phyloP scores from a whole-genome alignment of 2,329 filamentous ascomycete genomes.

The Penicillium sp. region DNA sequence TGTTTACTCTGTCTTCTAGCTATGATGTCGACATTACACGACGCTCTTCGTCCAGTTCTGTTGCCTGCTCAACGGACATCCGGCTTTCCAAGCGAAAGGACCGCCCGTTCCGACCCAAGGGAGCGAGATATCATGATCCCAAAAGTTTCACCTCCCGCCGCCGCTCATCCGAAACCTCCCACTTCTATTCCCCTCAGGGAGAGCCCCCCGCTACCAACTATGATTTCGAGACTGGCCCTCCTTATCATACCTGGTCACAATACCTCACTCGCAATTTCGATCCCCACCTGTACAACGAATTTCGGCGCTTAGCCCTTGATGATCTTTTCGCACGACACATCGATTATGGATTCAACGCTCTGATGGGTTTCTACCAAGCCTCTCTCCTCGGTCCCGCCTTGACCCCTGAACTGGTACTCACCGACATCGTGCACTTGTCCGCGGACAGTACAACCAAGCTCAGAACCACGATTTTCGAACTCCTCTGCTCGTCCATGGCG shows the following conservation, averaged over 20 bases:
- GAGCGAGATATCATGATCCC: not conserved
- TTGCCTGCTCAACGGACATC: not conserved
- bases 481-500: conserved; percentile 6
- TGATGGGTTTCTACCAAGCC: conserved; percentile 67
- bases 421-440: conserved; percentile 58
- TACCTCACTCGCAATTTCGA: conserved; percentile 75
- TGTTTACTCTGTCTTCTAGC: conserved; percentile 1
- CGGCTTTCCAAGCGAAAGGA: not conserved
- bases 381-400: conserved; percentile 54
- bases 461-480: not conserved
- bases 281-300: conserved; percentile 72
- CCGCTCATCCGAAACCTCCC: conserved; percentile 53
- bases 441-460: conserved; percentile 13
- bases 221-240: conserved; percentile 56
- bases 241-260: conserved; percentile 75
- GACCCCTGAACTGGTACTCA: conserved; percentile 56
- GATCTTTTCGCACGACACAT: conserved; percentile 58
- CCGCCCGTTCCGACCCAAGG: conserved; percentile 3
- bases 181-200: conserved; percentile 52
- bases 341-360: conserved; percentile 60
- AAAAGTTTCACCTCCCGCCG: conserved; percentile 32
- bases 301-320: conserved; percentile 66
- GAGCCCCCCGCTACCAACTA: conserved; percentile 38
- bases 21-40: conserved; percentile 1
- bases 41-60: not conserved